Percentiles rank a stretch among this genome's conserved stretches.
Evolutionary conservation across 805 yeast genomes (phyloP).

Genomic region (Millerozyma miso): DNA sequence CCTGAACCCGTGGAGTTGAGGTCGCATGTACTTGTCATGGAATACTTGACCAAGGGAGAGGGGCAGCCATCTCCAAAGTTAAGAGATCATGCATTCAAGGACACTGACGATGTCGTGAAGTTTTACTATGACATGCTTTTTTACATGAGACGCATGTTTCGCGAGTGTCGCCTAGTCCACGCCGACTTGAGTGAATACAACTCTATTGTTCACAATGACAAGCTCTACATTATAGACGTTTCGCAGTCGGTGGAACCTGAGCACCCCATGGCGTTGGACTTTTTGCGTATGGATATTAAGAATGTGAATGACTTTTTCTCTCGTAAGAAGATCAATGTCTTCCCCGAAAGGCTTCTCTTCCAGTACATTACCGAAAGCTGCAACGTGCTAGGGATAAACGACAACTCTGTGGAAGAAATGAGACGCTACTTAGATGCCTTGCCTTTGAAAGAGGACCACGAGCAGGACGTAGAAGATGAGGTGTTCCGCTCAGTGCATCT

Average conservation of each 20-base stretch:
- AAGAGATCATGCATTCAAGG: slow-evolving; percentile 74
- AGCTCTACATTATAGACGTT: slow-evolving; percentile 87
- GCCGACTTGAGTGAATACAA: slow-evolving; percentile 97
- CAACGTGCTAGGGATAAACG: slow-evolving; percentile 31
- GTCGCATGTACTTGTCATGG: slow-evolving; percentile 93
- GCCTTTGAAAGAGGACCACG: slow-evolving; percentile 54
- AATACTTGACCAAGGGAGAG: slow-evolving; percentile 70
- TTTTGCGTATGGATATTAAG: slow-evolving; percentile 94
- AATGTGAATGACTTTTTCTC: slow-evolving; percentile 87
- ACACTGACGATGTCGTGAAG: slow-evolving; percentile 58
- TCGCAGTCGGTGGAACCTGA: slow-evolving; percentile 98
- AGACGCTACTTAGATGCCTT: slow-evolving; percentile 42
- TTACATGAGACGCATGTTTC: slow-evolving; percentile 83
- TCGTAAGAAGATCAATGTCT: slow-evolving; percentile 65
- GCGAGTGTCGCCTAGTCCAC: slow-evolving; percentile 85
- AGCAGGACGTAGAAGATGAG: slow-evolving; percentile 60
- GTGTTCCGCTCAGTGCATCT: slow-evolving; percentile 78
- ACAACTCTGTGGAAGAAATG: slow-evolving; percentile 40
- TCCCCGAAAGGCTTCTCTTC: slow-evolving; percentile 79
- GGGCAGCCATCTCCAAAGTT: slow-evolving; percentile 91
- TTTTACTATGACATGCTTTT: slow-evolving; percentile 77
- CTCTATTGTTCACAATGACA: slow-evolving; percentile 74
- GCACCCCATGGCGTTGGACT: slow-evolving; percentile 94
- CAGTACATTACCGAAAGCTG: slow-evolving; percentile 61
- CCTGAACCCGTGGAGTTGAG: slow-evolving; percentile 90